phyloP scores from a whole-genome alignment of 495 filamentous ascomycete genomes.

The Aspergillus panamensis region DNA sequence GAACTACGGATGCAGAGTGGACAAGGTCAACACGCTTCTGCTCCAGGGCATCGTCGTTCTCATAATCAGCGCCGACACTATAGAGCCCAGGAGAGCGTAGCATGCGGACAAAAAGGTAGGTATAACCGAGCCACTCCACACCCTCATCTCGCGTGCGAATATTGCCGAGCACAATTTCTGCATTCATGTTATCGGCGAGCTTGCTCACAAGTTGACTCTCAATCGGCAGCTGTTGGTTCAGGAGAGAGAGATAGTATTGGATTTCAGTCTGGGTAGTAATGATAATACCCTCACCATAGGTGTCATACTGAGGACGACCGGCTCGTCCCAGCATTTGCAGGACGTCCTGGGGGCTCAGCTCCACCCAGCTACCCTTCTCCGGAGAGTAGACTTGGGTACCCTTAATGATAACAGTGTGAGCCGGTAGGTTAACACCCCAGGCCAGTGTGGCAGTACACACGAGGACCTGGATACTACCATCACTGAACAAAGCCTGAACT shows the following conservation, averaged over 20 bases:
- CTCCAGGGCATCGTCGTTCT: constrained; percentile 84
- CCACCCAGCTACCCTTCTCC: constrained; percentile 98
- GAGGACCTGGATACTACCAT: constrained; percentile 88
- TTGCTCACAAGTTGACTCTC: constrained; percentile 94
- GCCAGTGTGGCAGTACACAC: constrained; percentile 95
- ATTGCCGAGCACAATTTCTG: constrained; percentile 93
- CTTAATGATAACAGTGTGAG: constrained; percentile 96
- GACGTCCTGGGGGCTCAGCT: constrained; percentile 95
- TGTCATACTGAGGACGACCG: constrained; percentile 94
- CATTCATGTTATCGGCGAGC: constrained; percentile 94
- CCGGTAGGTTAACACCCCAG: constrained; percentile 94
- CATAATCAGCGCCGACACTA: constrained; percentile 92
- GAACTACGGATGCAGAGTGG: constrained; percentile 83
- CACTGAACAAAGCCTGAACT: constrained; percentile 90
- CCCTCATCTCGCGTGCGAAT: constrained; percentile 91
- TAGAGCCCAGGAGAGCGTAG: constrained; percentile 93
- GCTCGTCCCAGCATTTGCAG: constrained; percentile 98
- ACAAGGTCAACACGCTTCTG: constrained; percentile 96
- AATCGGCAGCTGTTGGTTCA: constrained; percentile 97
- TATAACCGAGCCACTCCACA: constrained; percentile 98
- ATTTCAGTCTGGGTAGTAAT: constrained; percentile 94
- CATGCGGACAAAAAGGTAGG: constrained; percentile 98
- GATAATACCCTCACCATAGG: constrained; percentile 96
- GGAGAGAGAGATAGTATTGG: constrained; percentile 91
- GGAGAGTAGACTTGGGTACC: constrained; percentile 97